Base-by-base conservation (phyloP, 495 filamentous ascomycete genomes). In the Aspergillus sclerotioniger region DNA sequence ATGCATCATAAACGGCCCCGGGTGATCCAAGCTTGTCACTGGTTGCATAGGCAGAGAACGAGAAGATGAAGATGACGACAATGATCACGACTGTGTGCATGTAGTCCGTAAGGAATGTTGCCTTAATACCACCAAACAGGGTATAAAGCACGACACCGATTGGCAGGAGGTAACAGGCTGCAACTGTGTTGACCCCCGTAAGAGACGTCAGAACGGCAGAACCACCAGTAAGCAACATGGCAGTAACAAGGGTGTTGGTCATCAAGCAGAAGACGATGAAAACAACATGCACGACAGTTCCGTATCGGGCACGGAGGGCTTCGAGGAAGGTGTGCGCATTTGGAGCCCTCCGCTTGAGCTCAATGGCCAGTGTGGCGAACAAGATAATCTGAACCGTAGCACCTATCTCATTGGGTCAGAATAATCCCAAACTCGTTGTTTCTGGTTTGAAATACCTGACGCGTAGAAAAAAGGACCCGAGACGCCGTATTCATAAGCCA, bases 391-490 rank as follows among this genome's bases (percentile, higher is more conserved):
- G 79, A 31, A 84, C 81, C 12, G 75, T 79, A 32, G 83, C 83
- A 16, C 75, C 84, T 75, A 50, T 59, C 50, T 9, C 19, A 10
- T 35, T 31, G 20, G 33, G 12, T 20, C 35, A 59, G 19, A 62
- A 17, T 32, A 44, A 33, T 17, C 15, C 12, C 50, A 1, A n/a
- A 17, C 8, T n/a, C 21, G 3, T 21, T 32, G 51, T 54, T 33
- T 16, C 12, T 32, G 41, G 52, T 21, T 37, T 21, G 35, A 6
- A 21, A 1, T 21, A 74, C 74, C 82, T 28, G 81, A 82, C 10
- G 84, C 84, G 69, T 96, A 96, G 89, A 89, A 97, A 71, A 97
- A 95, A 1, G 93, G 92, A 0, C 93, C 93, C 0, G 90, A 93
- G 41, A 96, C 87, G 56, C 93, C 93, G 67, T 98, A 98, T 55